These are phyloP conservation scores for Diutina sp. DNA, from an alignment of 1,139 yeast genomes.

Conservation along the genomic window DNA sequence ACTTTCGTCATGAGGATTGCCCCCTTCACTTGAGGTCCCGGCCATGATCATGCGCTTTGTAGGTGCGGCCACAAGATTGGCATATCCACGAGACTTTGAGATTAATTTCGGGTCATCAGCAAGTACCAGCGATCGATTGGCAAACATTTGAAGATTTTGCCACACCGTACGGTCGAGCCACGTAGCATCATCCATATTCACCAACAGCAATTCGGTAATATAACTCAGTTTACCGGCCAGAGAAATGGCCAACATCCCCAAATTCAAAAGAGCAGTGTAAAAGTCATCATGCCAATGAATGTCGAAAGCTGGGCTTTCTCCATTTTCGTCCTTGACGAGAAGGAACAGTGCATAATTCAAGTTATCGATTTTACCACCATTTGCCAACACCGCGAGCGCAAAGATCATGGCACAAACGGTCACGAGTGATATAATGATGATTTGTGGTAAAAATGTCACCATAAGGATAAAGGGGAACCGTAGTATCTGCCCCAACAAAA, in stretches of 20 bases:
- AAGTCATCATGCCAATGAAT: slow-evolving; percentile 45
- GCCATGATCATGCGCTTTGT: slow-evolving; percentile 12
- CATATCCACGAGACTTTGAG: slow-evolving; percentile 16
- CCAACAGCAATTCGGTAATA: slow-evolving; percentile 42
- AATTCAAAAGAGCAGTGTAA: slow-evolving; percentile 43
- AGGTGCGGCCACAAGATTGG: slow-evolving; percentile 20
- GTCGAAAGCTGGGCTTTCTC: slow-evolving; percentile 15
- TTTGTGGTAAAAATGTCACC: slow-evolving; percentile 49
- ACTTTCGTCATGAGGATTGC: not conserved
- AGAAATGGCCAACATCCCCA: slow-evolving; percentile 52
- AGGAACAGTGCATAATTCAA: slow-evolving; percentile 38
- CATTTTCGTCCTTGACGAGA: slow-evolving; percentile 18
- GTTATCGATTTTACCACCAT: slow-evolving; percentile 35
- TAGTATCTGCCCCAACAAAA: slow-evolving; percentile 10
- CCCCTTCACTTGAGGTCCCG: not conserved
- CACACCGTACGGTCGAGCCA: slow-evolving; percentile 40
- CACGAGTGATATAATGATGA: slow-evolving; percentile 37
- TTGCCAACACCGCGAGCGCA: slow-evolving; percentile 42
- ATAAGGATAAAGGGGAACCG: slow-evolving; percentile 43
- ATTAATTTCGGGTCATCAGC: slow-evolving; percentile 9
- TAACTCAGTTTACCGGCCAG: slow-evolving; percentile 58
- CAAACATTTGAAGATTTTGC: slow-evolving; percentile 7
- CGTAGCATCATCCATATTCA: slow-evolving; percentile 37
- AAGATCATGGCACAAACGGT: slow-evolving; percentile 39
- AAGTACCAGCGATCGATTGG: slow-evolving; percentile 4